Conservation (phyloP, 805 yeast species). For the Myxozyma vanderwaltii region DNA sequence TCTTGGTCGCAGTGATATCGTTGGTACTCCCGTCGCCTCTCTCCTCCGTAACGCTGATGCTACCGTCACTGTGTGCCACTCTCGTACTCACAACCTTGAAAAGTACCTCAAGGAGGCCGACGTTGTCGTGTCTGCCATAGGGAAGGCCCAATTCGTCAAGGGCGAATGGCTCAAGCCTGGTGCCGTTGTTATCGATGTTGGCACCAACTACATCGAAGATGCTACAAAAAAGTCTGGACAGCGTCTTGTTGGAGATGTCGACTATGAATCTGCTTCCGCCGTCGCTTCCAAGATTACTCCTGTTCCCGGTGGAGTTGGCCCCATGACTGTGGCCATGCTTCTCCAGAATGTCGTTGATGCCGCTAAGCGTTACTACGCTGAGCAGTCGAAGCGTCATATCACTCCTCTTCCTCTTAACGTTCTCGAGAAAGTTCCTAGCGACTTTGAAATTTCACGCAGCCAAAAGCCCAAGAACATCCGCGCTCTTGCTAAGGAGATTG, state of each 20-base stretch:
- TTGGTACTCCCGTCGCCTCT: slow-evolving; percentile 90
- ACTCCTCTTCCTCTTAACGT: slow-evolving; percentile 59
- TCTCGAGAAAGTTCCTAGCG: slow-evolving; percentile 80
- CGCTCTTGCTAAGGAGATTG: slow-evolving; percentile 76
- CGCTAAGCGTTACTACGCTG: slow-evolving; percentile 59
- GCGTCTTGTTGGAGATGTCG: slow-evolving; percentile 93
- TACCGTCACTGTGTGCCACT: slow-evolving; percentile 86
- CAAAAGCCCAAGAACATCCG: slow-evolving; percentile 84
- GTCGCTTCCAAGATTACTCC: slow-evolving; percentile 81
- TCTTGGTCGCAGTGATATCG: slow-evolving; percentile 93
- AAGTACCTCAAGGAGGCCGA: slow-evolving; percentile 69
- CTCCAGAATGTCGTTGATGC: slow-evolving; percentile 79
- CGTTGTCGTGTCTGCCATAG: slow-evolving; percentile 89
- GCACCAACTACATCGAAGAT: slow-evolving; percentile 87
- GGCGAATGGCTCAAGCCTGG: slow-evolving; percentile 88
- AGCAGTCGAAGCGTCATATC: slow-evolving; percentile 52
- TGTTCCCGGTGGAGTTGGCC: slow-evolving; percentile 99
- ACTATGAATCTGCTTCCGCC: slow-evolving; percentile 64
- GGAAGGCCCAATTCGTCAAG: slow-evolving; percentile 78
- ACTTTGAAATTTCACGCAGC: slow-evolving; percentile 83
- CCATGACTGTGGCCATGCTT: slow-evolving; percentile 98
- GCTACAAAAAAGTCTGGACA: slow-evolving; percentile 71
- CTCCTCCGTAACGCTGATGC: slow-evolving; percentile 73
- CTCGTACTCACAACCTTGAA: slow-evolving; percentile 65
- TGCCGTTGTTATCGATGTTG: slow-evolving; percentile 89